Conservation (phyloP, 2,329 filamentous ascomycete genomes). For the Podosphaera xanthii region DNA sequence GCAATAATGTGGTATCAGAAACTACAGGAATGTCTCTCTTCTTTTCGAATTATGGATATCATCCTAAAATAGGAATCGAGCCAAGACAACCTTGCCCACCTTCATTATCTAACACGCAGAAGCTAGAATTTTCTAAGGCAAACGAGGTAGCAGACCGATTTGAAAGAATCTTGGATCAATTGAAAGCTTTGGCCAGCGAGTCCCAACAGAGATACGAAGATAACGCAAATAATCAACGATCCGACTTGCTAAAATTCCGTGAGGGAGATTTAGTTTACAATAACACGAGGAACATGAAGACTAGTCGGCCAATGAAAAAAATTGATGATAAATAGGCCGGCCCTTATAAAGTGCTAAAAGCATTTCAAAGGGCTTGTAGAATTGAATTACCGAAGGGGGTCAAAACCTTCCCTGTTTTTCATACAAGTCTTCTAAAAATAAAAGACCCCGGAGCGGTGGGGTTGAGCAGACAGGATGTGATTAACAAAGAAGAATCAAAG, state of each 20-base stretch:
- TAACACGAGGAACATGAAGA: slow-evolving; percentile 1
- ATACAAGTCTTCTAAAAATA: not conserved
- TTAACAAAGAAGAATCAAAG: not conserved
- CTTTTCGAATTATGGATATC: slow-evolving; percentile 4
- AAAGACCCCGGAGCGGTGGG: not conserved
- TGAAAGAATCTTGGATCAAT: not conserved
- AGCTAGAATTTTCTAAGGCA: not conserved
- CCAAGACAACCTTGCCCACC: not conserved
- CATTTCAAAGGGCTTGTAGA: not conserved
- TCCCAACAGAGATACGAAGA: not conserved
- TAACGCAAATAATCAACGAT: not conserved
- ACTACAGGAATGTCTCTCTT: slow-evolving; percentile 5
- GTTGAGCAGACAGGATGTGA: not conserved
- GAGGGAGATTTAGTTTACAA: not conserved
- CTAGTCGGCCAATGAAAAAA: not conserved
- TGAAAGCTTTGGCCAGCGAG: not conserved
- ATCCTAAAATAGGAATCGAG: slow-evolving; percentile 1
- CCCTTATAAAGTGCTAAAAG: not conserved
- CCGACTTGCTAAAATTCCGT: not conserved
- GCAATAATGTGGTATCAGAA: slow-evolving; percentile 3
- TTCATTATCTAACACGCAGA: not conserved
- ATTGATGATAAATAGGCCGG: not conserved
- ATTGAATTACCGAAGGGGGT: not conserved
- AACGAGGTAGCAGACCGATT: not conserved
- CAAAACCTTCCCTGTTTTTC: not conserved